phyloP scores from a whole-genome alignment of 164 flowering plant genomes.

The Echeveria elegans region DNA sequence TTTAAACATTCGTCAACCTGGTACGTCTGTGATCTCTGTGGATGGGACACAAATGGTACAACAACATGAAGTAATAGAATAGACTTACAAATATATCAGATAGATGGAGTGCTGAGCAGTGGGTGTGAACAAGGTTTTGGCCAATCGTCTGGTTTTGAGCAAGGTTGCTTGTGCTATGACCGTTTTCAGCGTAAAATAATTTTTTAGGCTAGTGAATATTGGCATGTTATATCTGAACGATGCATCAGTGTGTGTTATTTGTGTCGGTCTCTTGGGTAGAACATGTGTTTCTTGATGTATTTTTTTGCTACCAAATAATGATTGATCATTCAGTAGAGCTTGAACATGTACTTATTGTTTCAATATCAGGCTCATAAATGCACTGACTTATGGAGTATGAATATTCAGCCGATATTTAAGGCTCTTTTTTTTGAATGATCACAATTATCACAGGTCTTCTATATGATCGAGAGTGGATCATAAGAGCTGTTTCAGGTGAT shows the following conservation, averaged over 20 bases:
- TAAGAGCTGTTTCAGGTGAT: constrained; percentile 74
- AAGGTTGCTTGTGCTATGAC: not conserved
- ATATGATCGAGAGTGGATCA: constrained; percentile 91
- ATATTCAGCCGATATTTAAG: not conserved
- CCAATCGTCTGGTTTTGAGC: not conserved
- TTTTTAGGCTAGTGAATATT: not conserved
- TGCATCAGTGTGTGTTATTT: not conserved
- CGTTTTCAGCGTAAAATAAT: no score
- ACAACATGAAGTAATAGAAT: not conserved
- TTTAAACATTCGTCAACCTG: not conserved
- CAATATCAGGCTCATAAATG: not conserved
- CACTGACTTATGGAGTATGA: not conserved
- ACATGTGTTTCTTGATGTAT: not conserved
- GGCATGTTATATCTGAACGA: not conserved
- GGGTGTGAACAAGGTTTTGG: not conserved
- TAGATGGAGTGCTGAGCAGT: not conserved
- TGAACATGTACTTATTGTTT: not conserved
- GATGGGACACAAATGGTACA: not conserved
- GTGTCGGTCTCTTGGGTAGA: not conserved
- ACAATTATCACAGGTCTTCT: constrained; percentile 43
- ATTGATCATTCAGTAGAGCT: not conserved
- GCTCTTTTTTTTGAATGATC: no score
- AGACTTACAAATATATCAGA: not conserved
- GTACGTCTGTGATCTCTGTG: not conserved
- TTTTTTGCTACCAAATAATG: not conserved